Evolutionary conservation across 2,329 filamentous ascomycete genomes (phyloP), one percentile per base, ranked within the genome.

Genomic region (Dactylonectria macrodidyma): DNA sequence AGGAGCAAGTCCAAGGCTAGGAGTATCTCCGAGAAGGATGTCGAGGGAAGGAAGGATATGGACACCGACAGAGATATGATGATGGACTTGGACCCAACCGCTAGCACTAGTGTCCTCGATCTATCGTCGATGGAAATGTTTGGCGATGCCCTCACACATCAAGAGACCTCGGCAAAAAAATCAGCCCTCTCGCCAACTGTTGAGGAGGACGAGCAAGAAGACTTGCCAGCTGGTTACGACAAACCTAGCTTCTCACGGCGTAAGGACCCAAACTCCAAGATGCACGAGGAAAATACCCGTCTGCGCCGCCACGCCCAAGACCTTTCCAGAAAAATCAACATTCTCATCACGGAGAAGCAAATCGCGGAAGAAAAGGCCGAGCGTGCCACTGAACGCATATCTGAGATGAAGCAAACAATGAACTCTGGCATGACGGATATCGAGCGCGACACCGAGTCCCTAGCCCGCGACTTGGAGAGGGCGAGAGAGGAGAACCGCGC

Each of bases 301-400:
- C 61, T 77, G 24, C 67, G 68, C 12, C 70, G 69, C 12, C 71
- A 75, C 36, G 58, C 76, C 10, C 68, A 74, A 2, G 69, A 71
- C 14, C 70, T 79, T 44, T 63, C 59, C 44, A 65, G 59, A 58
- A 73, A 72, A 41, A 54, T 71, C 1, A 63, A 59, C 33, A 38
- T 52, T n/a, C 70, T 76, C 33, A 66, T 52, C 10, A 71, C 68
- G 3, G 76, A 76, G 52, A 78, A 73, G 59, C 71, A 80, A 56
- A 75, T 78, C 22, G 78, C 77, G 4, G 76, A 80, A 54, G 78
- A 78, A 51, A 76, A 75, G 22, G 73, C 76, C 12, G 72, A 76
- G 9, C 70, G 71, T 16, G 73, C 78, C 14, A 67, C 75, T 26
- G 73, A 71, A 41, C 71, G 68, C 33, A 68, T 75, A 22, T 65